Conservation (phyloP, 371 early-diverging fungal genomes). For the Circinella umbellata region DNA sequence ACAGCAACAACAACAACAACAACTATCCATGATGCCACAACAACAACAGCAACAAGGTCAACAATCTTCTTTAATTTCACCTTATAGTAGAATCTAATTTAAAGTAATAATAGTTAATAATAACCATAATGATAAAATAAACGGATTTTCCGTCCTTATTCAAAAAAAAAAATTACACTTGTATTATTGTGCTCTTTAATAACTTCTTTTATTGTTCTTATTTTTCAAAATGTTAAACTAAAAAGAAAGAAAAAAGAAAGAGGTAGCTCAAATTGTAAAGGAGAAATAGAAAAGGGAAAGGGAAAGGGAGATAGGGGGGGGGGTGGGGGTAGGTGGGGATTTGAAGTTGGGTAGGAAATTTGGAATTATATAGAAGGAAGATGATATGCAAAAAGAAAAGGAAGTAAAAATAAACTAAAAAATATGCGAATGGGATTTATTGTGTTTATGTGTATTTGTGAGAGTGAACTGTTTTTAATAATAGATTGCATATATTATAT, state of each 20-base stretch:
- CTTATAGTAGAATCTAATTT: background rate
- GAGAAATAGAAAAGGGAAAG: slow-evolving; percentile 54
- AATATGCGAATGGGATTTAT: background rate
- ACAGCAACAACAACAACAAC: background rate
- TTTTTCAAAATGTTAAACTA: background rate
- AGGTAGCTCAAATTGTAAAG: background rate
- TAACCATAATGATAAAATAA: too few relatives aligned
- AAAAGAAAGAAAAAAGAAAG: background rate
- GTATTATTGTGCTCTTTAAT: background rate
- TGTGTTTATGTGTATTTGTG: background rate
- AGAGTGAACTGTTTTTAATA: too few relatives aligned
- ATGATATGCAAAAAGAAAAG: too few relatives aligned
- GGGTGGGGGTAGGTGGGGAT: too few relatives aligned
- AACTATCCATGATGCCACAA: background rate
- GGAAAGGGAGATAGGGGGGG: background rate
- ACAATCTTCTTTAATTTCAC: background rate
- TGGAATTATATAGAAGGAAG: too few relatives aligned
- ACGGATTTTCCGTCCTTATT: too few relatives aligned
- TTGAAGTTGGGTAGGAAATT: too few relatives aligned
- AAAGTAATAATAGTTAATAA: too few relatives aligned
- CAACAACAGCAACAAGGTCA: background rate
- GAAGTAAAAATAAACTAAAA: background rate
- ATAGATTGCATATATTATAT: too few relatives aligned
- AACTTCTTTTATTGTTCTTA: too few relatives aligned
- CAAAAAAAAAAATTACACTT: background rate